Conservation (phyloP, 495 filamentous ascomycete species). For the Oidiodendron maius region DNA sequence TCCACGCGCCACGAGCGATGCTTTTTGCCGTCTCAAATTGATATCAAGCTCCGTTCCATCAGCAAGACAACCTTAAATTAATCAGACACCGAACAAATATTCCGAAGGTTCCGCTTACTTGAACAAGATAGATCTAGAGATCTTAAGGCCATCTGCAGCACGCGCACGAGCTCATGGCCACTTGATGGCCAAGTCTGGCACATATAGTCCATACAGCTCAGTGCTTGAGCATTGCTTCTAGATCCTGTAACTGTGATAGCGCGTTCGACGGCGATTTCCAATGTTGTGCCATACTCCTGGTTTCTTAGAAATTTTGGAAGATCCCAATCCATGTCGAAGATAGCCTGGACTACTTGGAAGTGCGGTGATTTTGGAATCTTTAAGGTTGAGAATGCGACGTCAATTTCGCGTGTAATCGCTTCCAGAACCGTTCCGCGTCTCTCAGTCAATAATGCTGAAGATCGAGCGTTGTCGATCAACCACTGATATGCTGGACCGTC, state of each 20-base stretch:
- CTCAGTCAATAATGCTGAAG: not conserved
- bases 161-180: constrained; percentile 19
- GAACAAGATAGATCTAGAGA: not conserved
- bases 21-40: constrained; percentile 9
- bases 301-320: constrained; percentile 19
- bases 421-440: not conserved
- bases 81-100: not conserved
- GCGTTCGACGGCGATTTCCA: too few relatives aligned
- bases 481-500: not conserved
- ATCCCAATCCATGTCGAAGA: constrained; percentile 17
- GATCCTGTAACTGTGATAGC: constrained; percentile 27
- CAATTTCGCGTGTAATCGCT: not conserved
- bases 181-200: constrained; percentile 28
- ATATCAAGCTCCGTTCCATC: constrained; percentile 9
- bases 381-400: not conserved
- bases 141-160: constrained; percentile 19
- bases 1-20: not conserved
- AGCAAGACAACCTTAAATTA: not conserved
- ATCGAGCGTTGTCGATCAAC: not conserved
- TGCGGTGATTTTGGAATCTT: not conserved
- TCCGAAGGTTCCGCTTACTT: not conserved
- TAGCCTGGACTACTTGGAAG: not conserved
- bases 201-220: constrained; percentile 26
- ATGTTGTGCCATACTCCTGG: constrained; percentile 14
- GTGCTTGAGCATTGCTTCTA: constrained; percentile 23